Conservation (phyloP, 2,329 filamentous ascomycete genomes). For the Zasmidium citrigriseum region DNA sequence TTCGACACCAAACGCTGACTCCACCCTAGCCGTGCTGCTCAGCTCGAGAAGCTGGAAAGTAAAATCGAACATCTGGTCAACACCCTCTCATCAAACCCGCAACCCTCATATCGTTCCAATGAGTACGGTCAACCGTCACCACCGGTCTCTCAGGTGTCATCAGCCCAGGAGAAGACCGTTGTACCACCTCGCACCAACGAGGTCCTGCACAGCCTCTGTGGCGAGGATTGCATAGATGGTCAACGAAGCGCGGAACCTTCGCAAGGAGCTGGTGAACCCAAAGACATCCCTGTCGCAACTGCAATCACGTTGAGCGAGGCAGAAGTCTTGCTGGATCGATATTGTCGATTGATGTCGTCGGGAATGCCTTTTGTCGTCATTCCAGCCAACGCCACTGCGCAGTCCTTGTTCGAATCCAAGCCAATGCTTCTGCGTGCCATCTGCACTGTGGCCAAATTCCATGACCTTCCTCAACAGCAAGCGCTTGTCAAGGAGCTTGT, state of each 20-base stretch:
- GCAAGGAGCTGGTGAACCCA: neutral
- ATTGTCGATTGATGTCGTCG: constrained; percentile 27
- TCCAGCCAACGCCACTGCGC: constrained; percentile 20
- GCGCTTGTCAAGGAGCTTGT: constrained; percentile 29
- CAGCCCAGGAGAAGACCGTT: neutral
- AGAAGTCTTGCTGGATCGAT: constrained; percentile 30
- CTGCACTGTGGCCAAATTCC: constrained; percentile 29
- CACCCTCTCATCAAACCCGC: constrained; percentile 24
- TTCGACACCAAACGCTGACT: neutral
- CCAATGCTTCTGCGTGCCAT: constrained; percentile 34
- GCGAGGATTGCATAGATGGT: neutral
- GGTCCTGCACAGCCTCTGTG: constrained; percentile 7
- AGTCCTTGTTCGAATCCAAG: constrained; percentile 24
- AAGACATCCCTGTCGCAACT: neutral
- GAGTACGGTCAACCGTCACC: constrained; percentile 26
- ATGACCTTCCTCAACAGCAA: constrained; percentile 31
- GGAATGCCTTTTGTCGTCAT: constrained; percentile 31
- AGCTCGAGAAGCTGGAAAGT: constrained; percentile 36
- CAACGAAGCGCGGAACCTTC: neutral
- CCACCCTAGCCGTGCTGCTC: constrained; percentile 31
- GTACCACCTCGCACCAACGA: constrained; percentile 1
- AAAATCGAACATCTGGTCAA: constrained; percentile 37
- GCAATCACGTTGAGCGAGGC: constrained; percentile 24
- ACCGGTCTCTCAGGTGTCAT: constrained; percentile 16
- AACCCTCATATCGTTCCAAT: constrained; percentile 10